A percentile compares a stretch with the other conserved stretches of the same genome.
Conservation (phyloP, 352 stramenopile species). For the Phytophthora ramorum region DNA sequence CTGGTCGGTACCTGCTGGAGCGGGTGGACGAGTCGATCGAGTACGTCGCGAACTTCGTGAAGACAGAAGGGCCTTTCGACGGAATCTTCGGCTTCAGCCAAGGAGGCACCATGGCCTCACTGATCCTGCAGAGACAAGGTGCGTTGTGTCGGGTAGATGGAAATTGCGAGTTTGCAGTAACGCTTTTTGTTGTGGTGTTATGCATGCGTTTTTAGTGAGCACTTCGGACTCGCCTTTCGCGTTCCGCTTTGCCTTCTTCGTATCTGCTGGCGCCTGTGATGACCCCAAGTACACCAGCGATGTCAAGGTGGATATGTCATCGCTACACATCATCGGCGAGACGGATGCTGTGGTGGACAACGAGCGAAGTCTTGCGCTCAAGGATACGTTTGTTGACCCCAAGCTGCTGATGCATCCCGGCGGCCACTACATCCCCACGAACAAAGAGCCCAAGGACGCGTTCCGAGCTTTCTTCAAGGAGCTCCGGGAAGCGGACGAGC, state of each 20-base stretch:
- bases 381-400: constrained; percentile 59
- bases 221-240: constrained; percentile 49
- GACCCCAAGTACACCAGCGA: constrained; percentile 54
- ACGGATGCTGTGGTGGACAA: constrained; percentile 75
- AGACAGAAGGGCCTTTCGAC: constrained; percentile 83
- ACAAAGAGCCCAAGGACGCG: constrained; percentile 83
- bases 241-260: constrained; percentile 82
- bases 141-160: not conserved
- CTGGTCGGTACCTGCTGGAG: constrained; percentile 49
- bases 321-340: constrained; percentile 84
- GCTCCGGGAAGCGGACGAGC: constrained; percentile 32
- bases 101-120: constrained; percentile 70
- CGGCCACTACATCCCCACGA: constrained; percentile 88
- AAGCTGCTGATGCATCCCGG: constrained; percentile 68
- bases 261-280: constrained; percentile 55
- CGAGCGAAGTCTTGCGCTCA: constrained; percentile 63
- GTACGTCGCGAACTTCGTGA: constrained; percentile 67
- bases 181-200: not conserved
- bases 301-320: constrained; percentile 64
- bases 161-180: not conserved
- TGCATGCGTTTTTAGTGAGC: constrained; percentile 39
- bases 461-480: constrained; percentile 77
- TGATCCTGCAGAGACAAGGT: constrained; percentile 80
- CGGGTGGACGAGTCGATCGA: constrained; percentile 71
- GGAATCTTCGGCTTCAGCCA: constrained; percentile 89